Conservation (phyloP, 768 basidiomycete species). For the Lactarius sanguifluus region DNA sequence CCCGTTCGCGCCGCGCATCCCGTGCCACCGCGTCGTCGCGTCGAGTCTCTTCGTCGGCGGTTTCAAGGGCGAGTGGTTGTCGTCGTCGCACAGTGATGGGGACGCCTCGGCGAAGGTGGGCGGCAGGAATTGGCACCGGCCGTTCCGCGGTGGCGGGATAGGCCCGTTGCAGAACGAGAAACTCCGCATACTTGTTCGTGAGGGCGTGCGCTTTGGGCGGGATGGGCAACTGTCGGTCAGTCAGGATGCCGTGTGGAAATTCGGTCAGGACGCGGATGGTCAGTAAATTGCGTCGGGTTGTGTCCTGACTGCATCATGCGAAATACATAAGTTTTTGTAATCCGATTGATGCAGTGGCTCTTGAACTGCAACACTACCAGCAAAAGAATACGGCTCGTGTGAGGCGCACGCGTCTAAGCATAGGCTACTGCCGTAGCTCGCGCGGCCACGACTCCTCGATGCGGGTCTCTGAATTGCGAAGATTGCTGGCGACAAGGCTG, state of each 20-base stretch:
- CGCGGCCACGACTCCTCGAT: too few relatives aligned
- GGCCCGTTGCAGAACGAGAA: constrained; percentile 27
- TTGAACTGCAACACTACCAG: too few relatives aligned
- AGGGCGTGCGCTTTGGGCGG: constrained; percentile 26
- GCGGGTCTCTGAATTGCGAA: too few relatives aligned
- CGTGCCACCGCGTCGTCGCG: constrained; percentile 70
- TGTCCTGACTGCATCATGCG: not conserved
- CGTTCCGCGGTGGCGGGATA: constrained; percentile 22
- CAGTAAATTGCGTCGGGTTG: not conserved
- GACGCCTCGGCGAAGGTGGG: not conserved
- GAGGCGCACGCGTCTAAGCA: too few relatives aligned
- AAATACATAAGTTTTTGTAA: not conserved
- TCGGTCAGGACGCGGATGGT: not conserved
- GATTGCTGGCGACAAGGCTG: too few relatives aligned
- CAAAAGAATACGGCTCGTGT: too few relatives aligned
- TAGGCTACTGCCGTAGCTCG: too few relatives aligned
- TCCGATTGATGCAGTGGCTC: too few relatives aligned
- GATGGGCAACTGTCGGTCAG: constrained; percentile 20
- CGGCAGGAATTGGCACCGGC: constrained; percentile 24
- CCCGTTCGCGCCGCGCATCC: constrained; percentile 65
- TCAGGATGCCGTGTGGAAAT: constrained; percentile 22
- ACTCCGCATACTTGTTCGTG: constrained; percentile 23
- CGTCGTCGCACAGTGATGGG: not conserved
- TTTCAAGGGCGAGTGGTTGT: constrained; percentile 57
- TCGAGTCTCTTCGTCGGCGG: constrained; percentile 61